Percentiles rank a stretch among this genome's conserved stretches.
These are phyloP conservation scores for Zygoascus tannicola DNA, from an alignment of 805 yeast genomes.

Conservation along the genomic window DNA sequence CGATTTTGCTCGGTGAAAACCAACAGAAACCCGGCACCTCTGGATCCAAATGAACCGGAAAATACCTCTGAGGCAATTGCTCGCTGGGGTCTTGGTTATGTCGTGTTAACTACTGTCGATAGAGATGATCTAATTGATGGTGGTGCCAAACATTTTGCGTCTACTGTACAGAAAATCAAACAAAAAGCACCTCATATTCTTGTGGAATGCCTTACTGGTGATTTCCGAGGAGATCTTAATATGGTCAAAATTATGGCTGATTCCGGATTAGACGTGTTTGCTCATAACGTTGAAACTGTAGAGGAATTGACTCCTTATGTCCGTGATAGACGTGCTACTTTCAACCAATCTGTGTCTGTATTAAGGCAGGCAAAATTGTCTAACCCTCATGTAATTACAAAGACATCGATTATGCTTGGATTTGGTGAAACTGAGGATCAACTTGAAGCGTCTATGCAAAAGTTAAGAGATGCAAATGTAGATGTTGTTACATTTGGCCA, in stretches of 20 bases:
- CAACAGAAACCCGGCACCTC: constrained; percentile 71
- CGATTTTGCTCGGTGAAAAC: constrained; percentile 97
- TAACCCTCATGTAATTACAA: constrained; percentile 70
- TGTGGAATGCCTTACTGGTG: constrained; percentile 92
- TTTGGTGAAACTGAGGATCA: constrained; percentile 95
- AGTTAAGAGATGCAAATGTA: constrained; percentile 65
- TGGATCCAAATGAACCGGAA: constrained; percentile 95
- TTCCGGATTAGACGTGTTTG: constrained; percentile 90
- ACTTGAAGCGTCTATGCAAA: constrained; percentile 61
- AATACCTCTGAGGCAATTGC: constrained; percentile 95
- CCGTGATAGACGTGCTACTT: constrained; percentile 94
- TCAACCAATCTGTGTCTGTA: constrained; percentile 75
- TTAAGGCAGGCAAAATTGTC: constrained; percentile 71
- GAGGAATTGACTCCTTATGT: constrained; percentile 91
- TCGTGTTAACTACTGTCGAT: constrained; percentile 94
- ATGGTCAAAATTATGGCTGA: constrained; percentile 72
- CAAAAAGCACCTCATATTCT: constrained; percentile 80
- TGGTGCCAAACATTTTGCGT: constrained; percentile 83
- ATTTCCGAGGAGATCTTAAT: constrained; percentile 81
- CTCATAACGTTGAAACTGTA: constrained; percentile 94
- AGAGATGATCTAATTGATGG: constrained; percentile 92
- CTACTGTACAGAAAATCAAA: constrained; percentile 78
- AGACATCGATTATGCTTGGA: constrained; percentile 93
- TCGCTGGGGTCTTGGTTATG: constrained; percentile 97
- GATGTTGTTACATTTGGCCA: constrained; percentile 98